A percentile compares a stretch with the other conserved stretches of the same genome.
phyloP scores from a whole-genome alignment of 768 basidiomycete species.

The Royoungia palumana region DNA sequence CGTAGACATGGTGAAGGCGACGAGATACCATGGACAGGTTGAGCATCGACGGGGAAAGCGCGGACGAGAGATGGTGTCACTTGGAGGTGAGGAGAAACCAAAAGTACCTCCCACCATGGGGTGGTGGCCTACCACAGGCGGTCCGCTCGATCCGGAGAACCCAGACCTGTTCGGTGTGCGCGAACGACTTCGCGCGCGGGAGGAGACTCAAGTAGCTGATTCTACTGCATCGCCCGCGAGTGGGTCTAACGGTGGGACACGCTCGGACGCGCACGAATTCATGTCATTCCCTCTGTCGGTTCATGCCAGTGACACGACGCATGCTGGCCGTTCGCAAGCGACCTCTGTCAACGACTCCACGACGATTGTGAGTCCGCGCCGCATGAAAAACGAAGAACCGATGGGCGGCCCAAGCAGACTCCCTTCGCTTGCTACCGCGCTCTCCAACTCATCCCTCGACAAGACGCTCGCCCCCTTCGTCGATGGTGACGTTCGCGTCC shows the following conservation, averaged over 20 bases:
- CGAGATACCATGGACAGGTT: too few relatives aligned
- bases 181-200: background rate
- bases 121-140: conserved; percentile 25
- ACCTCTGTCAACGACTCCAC: background rate
- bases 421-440: conserved; percentile 18
- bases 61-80: too few relatives aligned
- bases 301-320: background rate
- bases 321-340: background rate
- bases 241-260: background rate
- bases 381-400: too few relatives aligned
- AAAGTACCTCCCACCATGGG: background rate
- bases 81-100: too few relatives aligned
- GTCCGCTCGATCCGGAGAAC: conserved; percentile 26
- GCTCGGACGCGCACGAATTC: background rate
- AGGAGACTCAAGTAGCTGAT: background rate
- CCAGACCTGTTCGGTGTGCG: conserved; percentile 13
- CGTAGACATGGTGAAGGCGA: background rate
- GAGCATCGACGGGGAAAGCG: background rate
- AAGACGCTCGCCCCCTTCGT: background rate
- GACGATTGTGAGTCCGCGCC: background rate
- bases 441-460: conserved; percentile 19
- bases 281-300: background rate
- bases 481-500: too few relatives aligned
- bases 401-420: background rate
- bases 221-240: background rate